Conservation (phyloP, 2,329 filamentous ascomycete genomes). For the Colletotrichum sp. region DNA sequence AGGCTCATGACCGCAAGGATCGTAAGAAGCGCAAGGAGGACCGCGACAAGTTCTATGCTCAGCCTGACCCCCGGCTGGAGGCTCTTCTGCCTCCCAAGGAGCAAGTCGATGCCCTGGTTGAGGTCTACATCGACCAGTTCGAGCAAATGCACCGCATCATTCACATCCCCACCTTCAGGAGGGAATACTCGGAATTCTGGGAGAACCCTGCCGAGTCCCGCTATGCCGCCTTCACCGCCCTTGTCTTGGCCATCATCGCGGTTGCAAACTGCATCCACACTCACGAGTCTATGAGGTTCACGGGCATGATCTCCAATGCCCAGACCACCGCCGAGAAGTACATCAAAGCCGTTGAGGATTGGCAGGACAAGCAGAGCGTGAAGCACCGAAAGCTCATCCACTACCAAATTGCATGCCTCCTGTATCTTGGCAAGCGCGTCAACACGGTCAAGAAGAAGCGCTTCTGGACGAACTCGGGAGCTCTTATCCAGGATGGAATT, state of each 20-base stretch:
- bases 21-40: conserved; percentile 58
- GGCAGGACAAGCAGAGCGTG: conserved; percentile 61
- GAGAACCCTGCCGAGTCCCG: conserved; percentile 45
- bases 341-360: conserved; percentile 61
- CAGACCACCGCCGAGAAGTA: conserved; percentile 60
- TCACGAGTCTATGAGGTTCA: conserved; percentile 57
- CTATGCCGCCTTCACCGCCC: conserved; percentile 59
- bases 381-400: conserved; percentile 66
- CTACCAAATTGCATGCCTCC: conserved; percentile 63
- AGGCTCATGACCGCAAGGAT: conserved; percentile 61
- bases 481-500: conserved; percentile 62
- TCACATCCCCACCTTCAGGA: conserved; percentile 63
- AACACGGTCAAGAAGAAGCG: conserved; percentile 71
- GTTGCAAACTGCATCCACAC: conserved; percentile 63
- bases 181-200: conserved; percentile 63
- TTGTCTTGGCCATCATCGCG: conserved; percentile 65
- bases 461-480: conserved; percentile 64
- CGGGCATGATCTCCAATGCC: conserved; percentile 63
- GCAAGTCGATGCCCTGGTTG: conserved; percentile 53
- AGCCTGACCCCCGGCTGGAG: conserved; percentile 56
- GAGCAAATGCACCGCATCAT: conserved; percentile 63
- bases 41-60: conserved; percentile 52
- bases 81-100: conserved; percentile 52
- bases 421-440: conserved; percentile 66
- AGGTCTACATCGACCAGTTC: conserved; percentile 59